Evolutionary conservation across 2,329 filamentous ascomycete genomes (phyloP).

Genomic region (Aschersonia sp.): DNA sequence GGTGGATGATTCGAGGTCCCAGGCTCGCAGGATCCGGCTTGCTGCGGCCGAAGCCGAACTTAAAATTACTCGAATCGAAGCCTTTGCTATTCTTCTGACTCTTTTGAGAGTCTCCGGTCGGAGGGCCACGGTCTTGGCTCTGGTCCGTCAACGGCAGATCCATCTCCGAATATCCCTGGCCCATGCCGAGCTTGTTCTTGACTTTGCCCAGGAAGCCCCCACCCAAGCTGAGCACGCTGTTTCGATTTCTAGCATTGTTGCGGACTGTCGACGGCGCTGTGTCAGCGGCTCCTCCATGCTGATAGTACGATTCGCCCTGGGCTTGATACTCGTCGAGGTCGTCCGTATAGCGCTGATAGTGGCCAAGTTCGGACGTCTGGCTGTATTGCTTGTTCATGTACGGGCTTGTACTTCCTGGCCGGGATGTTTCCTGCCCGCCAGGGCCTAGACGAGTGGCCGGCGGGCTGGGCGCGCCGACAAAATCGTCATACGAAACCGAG

Average conservation of each 20-base stretch:
- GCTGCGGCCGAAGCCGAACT: slow-evolving; percentile 75
- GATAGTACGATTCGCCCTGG: slow-evolving; percentile 72
- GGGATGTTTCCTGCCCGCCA: slow-evolving; percentile 10
- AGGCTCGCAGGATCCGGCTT: slow-evolving; percentile 83
- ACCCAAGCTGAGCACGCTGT: slow-evolving; percentile 77
- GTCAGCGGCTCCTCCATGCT: slow-evolving; percentile 51
- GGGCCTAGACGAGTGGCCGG: slow-evolving; percentile 25
- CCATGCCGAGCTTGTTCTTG: slow-evolving; percentile 85
- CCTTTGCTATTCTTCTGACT: slow-evolving; percentile 35
- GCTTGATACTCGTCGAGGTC: slow-evolving; percentile 72
- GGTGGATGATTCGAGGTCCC: slow-evolving; percentile 80
- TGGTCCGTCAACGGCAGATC: slow-evolving; percentile 85
- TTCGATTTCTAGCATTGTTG: slow-evolving; percentile 57
- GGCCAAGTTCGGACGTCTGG: slow-evolving; percentile 71
- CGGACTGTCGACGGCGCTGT: slow-evolving; percentile 30
- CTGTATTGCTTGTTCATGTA: slow-evolving; percentile 41
- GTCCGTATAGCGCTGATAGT: slow-evolving; percentile 84
- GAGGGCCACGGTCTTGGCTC: slow-evolving; percentile 24
- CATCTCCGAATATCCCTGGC: slow-evolving; percentile 89
- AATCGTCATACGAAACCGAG: slow-evolving; percentile 89
- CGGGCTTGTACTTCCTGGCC: slow-evolving; percentile 16
- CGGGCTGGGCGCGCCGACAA: slow-evolving; percentile 52
- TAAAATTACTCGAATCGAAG: slow-evolving; percentile 66
- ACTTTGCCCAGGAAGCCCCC: slow-evolving; percentile 77
- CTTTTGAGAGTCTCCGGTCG: slow-evolving; percentile 24